phyloP scores from a whole-genome alignment of 2,329 filamentous ascomycete species.

The Fusarium brevicatenulatum region DNA sequence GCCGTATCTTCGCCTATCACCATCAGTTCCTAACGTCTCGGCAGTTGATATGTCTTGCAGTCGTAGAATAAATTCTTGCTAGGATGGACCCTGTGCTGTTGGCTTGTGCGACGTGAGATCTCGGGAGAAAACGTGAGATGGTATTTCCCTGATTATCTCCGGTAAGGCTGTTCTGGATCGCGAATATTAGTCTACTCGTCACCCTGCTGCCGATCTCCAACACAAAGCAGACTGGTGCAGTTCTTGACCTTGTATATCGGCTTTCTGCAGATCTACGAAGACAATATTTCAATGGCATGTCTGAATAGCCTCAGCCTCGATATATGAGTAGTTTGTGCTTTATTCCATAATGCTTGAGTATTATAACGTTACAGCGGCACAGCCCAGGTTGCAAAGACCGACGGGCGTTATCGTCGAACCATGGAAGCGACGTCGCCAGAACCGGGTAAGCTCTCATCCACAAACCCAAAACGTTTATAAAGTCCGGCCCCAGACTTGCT shows the following conservation, averaged over 20 bases:
- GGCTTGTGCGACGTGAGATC: not conserved
- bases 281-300: too few relatives aligned
- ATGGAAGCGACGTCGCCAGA: slow-evolving; percentile 29
- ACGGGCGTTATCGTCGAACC: not conserved
- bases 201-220: not conserved
- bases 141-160: not conserved
- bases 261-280: not conserved
- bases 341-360: not conserved
- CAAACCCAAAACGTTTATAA: slow-evolving; percentile 29
- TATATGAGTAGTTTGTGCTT: not conserved
- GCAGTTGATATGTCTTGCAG: not conserved
- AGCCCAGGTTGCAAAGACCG: not conserved
- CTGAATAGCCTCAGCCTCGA: not conserved
- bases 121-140: not conserved
- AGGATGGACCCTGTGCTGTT: not conserved
- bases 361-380: not conserved
- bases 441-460: slow-evolving; percentile 23
- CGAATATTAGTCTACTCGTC: too few relatives aligned
- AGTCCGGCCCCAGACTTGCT: slow-evolving; percentile 25
- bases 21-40: not conserved
- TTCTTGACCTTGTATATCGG: too few relatives aligned
- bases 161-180: not conserved
- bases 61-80: not conserved
- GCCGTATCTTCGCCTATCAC: not conserved
- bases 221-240: not conserved